phyloP scores from a whole-genome alignment of 805 yeast genomes.

The Zygosaccharomyces siamensis region DNA sequence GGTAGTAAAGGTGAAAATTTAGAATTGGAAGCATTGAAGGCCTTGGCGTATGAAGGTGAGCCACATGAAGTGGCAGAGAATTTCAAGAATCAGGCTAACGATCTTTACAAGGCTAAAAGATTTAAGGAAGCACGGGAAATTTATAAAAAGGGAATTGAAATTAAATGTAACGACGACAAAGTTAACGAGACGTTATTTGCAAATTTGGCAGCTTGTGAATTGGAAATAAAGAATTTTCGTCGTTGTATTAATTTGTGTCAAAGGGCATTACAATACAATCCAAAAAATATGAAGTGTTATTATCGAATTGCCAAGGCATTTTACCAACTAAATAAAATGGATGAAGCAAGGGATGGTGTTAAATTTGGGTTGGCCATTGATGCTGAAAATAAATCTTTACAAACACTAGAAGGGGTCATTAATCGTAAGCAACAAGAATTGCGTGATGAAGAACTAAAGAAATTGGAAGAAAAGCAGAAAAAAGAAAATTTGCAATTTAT shows the following conservation, averaged over 20 bases:
- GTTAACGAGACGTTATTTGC: constrained; percentile 61
- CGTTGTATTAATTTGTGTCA: constrained; percentile 83
- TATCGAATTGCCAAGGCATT: constrained; percentile 83
- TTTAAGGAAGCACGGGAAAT: constrained; percentile 71
- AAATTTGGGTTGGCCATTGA: constrained; percentile 63
- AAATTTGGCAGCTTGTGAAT: constrained; percentile 88
- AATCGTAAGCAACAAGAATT: constrained; percentile 36
- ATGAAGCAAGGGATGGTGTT: constrained; percentile 66
- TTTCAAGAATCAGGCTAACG: constrained; percentile 92
- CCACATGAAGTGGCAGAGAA: constrained; percentile 87
- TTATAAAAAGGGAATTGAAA: constrained; percentile 75
- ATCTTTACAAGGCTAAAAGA: constrained; percentile 64
- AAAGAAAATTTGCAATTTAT: constrained; percentile 41
- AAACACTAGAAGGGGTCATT: constrained; percentile 42
- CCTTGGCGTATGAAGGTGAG: constrained; percentile 91
- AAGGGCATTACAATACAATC: constrained; percentile 58
- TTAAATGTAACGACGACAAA: constrained; percentile 52
- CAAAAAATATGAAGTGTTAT: constrained; percentile 74
- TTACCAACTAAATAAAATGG: constrained; percentile 55
- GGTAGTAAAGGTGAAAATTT: constrained; percentile 71
- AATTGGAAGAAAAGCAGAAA: constrained; percentile 22
- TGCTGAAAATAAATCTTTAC: constrained; percentile 52
- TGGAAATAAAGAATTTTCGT: constrained; percentile 80
- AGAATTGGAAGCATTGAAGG: constrained; percentile 81
- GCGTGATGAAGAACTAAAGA: constrained; percentile 29